Evolutionary conservation across 169 alveolate genomes (phyloP), one percentile per base, ranked within the genome.

Genomic region (Cryptosporidium tyzzeri): DNA sequence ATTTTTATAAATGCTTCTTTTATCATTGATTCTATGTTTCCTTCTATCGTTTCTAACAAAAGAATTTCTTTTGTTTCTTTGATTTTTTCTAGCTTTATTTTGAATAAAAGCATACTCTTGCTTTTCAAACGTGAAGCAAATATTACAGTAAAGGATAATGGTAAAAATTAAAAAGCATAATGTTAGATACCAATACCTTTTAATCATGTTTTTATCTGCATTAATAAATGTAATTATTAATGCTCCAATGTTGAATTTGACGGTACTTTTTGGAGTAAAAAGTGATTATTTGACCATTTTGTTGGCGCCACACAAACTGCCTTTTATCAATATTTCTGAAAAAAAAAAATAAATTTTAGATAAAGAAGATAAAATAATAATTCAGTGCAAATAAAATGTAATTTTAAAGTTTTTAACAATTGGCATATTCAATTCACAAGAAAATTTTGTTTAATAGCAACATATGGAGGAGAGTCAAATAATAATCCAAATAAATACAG

Each of bases 241-340:
- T 10, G 23, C 35, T n/a, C 12, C 37, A 55, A 21, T 55, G 37
- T n/a, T 26, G 2, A 8, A 0, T 23, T 26, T n/a, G 21, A 55
- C 14, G 18, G 67, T 55, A 55, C 67, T n/a, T 55, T 55, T 55
- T 21, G n/a, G 67, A 26, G 29, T 55, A 55, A 55, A 55, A 26
- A 9, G 7, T 55, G 67, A 55, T 55, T 55, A 55, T 55, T 55
- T 4, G 67, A n/a, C 35, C 1, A 5, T 21, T 55, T 10, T 26
- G 1, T 55, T 55, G 67, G 67, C 67, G 67, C 67, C 37, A 55
- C 0, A 55, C 35, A n/a, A 26, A n/a, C 37, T 26, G 3, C 29
- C 48, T 41, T n/a, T 3, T 12, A 55, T n/a, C 6, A 16, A 26
- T n/a, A n/a, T 23, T 55, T n/a, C n/a, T n/a, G n/a, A n/a, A n/a